phyloP scores from a whole-genome alignment of 2,329 filamentous ascomycete species.

The Didymella keratinophila region DNA sequence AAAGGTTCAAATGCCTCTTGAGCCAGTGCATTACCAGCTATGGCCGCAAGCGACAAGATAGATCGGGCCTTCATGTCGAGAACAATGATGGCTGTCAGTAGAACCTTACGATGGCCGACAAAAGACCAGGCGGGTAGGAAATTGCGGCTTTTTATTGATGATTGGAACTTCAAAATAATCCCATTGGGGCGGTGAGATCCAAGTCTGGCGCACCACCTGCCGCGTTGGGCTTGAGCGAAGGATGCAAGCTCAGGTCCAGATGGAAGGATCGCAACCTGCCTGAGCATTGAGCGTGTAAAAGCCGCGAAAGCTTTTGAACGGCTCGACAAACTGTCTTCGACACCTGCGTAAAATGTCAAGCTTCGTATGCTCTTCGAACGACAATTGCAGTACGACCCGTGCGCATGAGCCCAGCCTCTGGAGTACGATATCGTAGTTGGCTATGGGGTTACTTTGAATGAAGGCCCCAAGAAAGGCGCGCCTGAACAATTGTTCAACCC shows the following conservation, averaged over 20 bases:
- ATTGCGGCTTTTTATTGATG: background rate
- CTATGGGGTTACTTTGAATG: background rate
- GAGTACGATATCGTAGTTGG: background rate
- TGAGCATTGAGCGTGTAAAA: too few species aligned
- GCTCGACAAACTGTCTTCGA: background rate
- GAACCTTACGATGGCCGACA: background rate
- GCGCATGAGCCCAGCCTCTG: too few species aligned
- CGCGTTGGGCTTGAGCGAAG: background rate
- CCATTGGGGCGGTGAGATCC: background rate
- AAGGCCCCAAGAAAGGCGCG: background rate
- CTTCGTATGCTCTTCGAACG: background rate
- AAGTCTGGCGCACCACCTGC: background rate
- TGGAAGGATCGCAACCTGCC: background rate
- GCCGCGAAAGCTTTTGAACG: background rate
- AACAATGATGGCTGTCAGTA: background rate
- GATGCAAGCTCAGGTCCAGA: background rate
- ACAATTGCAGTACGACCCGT: background rate
- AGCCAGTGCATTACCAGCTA: background rate
- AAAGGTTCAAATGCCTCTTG: constrained; percentile 16
- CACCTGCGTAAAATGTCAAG: background rate
- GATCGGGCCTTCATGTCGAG: constrained; percentile 1
- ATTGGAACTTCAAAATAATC: background rate
- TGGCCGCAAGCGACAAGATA: background rate
- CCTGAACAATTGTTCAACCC: too few species aligned
- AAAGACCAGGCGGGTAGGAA: background rate